Evolutionary conservation across 192 early-diverging fungal species (phyloP).

Genomic region (Kappamyces sp.): DNA sequence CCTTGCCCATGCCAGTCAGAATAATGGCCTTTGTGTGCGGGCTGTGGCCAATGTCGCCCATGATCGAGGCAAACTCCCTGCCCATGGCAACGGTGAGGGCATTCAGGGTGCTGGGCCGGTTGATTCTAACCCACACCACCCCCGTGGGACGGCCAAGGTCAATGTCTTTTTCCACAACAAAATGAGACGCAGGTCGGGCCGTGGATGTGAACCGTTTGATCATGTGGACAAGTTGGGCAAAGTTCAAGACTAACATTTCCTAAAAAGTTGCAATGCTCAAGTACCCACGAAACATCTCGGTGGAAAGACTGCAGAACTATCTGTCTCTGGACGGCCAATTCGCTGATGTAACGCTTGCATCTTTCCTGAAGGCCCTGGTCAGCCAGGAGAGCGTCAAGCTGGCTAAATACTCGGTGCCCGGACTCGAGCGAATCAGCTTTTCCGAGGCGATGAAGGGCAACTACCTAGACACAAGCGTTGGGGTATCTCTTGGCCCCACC

Average conservation of each 20-base stretch:
- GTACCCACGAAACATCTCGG: conserved; percentile 71
- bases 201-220: no score
- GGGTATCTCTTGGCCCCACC: conserved; percentile 77
- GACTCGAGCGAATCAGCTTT: conserved; percentile 65
- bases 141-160: conserved; percentile 2
- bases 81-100: conserved; percentile 18
- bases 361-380: conserved; percentile 40
- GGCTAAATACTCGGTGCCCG: conserved; percentile 53
- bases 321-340: conserved; percentile 56
- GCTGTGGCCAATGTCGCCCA: neutral
- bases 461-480: conserved; percentile 62
- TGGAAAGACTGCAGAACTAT: conserved; percentile 69
- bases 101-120: conserved; percentile 18
- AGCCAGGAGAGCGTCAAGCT: conserved; percentile 50
- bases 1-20: conserved; percentile 15
- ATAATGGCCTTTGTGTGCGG: neutral
- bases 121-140: conserved; percentile 7
- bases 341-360: conserved; percentile 60
- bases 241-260: no score
- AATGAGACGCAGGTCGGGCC: no score
- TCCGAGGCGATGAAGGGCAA: conserved; percentile 64
- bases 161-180: no score
- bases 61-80: neutral
- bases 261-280: conserved; percentile 23
- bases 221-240: no score